phyloP scores from a whole-genome alignment of 495 filamentous ascomycete species.

The Neurospora intermedia region DNA sequence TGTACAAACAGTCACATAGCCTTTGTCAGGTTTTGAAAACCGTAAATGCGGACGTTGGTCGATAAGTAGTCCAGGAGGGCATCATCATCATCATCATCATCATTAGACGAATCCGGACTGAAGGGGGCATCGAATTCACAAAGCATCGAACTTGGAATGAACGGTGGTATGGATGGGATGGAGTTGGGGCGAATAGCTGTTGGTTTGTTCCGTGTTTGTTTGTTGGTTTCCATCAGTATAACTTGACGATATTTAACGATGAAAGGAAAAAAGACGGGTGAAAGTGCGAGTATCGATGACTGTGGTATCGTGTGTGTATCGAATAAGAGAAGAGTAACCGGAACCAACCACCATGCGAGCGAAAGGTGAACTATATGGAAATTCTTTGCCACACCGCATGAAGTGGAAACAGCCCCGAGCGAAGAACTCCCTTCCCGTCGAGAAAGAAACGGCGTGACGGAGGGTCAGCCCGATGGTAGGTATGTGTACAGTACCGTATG shows the following conservation, averaged over 20 bases:
- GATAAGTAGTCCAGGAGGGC: neutral
- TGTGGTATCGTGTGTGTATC: neutral
- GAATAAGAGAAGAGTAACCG: neutral
- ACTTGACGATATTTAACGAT: neutral
- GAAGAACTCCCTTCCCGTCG: neutral
- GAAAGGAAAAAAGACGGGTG: neutral
- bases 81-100: neutral
- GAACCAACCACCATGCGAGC: neutral
- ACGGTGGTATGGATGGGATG: neutral
- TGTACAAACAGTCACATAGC: neutral
- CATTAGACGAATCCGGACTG: neutral
- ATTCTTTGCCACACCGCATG: neutral
- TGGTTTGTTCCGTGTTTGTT: constrained; percentile 2
- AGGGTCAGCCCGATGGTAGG: neutral
- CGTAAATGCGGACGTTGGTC: neutral
- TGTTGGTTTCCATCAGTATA: constrained; percentile 2
- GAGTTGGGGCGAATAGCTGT: neutral
- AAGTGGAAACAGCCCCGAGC: neutral
- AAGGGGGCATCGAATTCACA: neutral
- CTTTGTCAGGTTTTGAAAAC: neutral
- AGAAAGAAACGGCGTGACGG: neutral
- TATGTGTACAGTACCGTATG: neutral
- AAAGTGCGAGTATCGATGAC: neutral
- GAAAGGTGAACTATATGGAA: neutral
- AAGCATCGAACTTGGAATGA: neutral